Evolutionary conservation across 176 grass and related monocot species (phyloP).

Genomic region (Zoysia pacifica): DNA sequence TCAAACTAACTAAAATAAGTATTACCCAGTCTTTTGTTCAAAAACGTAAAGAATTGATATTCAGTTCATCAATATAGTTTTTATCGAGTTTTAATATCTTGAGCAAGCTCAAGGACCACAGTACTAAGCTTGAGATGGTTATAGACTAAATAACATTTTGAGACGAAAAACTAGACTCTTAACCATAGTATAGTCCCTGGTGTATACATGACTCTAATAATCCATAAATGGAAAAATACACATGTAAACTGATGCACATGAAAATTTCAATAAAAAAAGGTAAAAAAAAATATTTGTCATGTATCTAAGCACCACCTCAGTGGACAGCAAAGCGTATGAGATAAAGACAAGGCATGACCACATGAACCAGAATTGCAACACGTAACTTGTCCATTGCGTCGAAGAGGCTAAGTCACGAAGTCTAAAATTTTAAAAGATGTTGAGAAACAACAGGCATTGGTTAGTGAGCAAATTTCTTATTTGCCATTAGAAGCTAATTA

Average conservation of each 20-base stretch:
- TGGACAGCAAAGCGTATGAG: background rate
- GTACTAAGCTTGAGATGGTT: background rate
- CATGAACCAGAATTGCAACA: conserved; percentile 1
- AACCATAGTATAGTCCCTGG: conserved; percentile 3
- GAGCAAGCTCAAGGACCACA: background rate
- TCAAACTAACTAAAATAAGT: conserved; percentile 19
- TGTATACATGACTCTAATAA: conserved; percentile 8
- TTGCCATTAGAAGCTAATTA: no score
- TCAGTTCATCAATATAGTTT: background rate
- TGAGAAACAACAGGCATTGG: background rate
- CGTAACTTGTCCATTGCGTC: background rate
- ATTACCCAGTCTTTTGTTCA: background rate
- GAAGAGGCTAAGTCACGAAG: background rate
- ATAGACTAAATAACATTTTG: background rate
- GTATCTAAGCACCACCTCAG: background rate
- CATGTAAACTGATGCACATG: background rate
- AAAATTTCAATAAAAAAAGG: background rate
- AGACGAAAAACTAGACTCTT: background rate
- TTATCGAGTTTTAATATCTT: background rate
- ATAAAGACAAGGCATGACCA: conserved; percentile 10
- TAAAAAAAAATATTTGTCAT: no score
- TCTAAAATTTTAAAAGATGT: background rate
- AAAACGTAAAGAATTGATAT: background rate
- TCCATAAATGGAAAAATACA: background rate
- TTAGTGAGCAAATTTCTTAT: no score